Evolutionary conservation across 768 basidiomycete genomes (phyloP).

Genomic region (Leccinellum albellum): DNA sequence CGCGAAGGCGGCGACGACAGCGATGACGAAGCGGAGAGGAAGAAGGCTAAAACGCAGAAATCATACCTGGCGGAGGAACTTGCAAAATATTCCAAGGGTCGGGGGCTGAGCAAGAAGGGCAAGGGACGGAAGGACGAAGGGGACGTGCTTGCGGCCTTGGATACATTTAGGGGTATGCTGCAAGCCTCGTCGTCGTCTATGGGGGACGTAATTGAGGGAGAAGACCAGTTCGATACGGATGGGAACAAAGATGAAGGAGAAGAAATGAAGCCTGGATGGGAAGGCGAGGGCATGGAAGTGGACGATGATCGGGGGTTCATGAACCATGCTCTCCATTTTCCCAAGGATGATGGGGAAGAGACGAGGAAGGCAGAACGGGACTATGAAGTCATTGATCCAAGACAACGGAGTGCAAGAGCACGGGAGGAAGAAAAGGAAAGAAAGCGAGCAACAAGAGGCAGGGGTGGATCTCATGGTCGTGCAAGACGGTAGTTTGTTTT

Average conservation of each 20-base stretch:
- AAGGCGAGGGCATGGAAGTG: conserved; percentile 63
- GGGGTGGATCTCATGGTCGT: conserved; percentile 13
- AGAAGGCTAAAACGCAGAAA: conserved; percentile 54
- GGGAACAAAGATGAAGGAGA: conserved; percentile 16
- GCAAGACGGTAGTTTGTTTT: conserved; percentile 20
- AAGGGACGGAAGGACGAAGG: conserved; percentile 68
- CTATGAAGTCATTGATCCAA: conserved; percentile 86
- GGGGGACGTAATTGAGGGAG: conserved; percentile 24
- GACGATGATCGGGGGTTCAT: conserved; percentile 77
- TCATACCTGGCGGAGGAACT: conserved; percentile 81
- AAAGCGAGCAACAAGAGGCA: conserved; percentile 37
- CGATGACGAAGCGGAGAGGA: conserved; percentile 55
- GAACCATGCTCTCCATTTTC: conserved; percentile 67
- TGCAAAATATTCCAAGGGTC: conserved; percentile 70
- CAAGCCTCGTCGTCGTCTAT: conserved; percentile 39
- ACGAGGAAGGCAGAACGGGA: conserved; percentile 74
- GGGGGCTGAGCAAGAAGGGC: conserved; percentile 52
- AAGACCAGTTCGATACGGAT: conserved; percentile 12
- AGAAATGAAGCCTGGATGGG: conserved; percentile 26
- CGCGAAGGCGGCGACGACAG: conserved; percentile 56
- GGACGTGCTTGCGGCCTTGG: conserved; percentile 64
- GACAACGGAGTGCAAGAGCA: conserved; percentile 67
- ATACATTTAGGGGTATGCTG: conserved; percentile 68
- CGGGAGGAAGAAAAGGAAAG: conserved; percentile 75
- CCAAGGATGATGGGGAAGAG: conserved; percentile 77